These are phyloP conservation scores for Triticum turgidum DNA, from an alignment of 176 grass and related monocot genomes.

Conservation along the genomic window DNA sequence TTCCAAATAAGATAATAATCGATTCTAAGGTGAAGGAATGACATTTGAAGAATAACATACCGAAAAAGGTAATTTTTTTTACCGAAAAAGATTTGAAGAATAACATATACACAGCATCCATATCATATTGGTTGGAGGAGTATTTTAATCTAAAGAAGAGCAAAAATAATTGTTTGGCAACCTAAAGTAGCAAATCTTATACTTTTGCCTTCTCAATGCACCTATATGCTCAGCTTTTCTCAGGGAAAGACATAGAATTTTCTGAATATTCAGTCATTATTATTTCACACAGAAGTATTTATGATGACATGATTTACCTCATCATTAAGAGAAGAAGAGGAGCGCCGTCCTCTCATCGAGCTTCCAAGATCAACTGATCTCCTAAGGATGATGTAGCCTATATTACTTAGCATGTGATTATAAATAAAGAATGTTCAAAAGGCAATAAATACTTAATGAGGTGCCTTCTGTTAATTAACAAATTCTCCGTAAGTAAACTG, in stretches of 20 bases:
- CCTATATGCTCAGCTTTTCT: neutral
- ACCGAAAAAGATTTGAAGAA: neutral
- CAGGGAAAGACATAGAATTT: neutral
- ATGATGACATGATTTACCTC: slow-evolving; percentile 64
- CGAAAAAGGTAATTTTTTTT: too few relatives aligned
- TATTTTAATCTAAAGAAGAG: neutral
- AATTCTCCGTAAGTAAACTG: neutral
- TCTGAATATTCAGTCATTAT: slow-evolving; percentile 10
- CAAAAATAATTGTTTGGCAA: neutral
- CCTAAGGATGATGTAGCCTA: slow-evolving; percentile 54
- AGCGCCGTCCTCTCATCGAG: slow-evolving; percentile 55
- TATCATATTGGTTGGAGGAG: slow-evolving; percentile 28
- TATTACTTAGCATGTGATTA: slow-evolving; percentile 43
- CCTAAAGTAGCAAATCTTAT: neutral
- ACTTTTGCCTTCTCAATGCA: neutral
- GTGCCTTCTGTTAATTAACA: slow-evolving; percentile 16
- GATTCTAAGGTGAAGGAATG: slow-evolving; percentile 9
- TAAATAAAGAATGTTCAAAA: slow-evolving; percentile 26
- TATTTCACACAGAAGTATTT: slow-evolving; percentile 4
- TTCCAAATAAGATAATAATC: neutral
- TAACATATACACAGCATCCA: slow-evolving; percentile 19
- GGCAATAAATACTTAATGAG: slow-evolving; percentile 28
- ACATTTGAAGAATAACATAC: slow-evolving; percentile 14
- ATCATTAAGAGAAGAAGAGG: slow-evolving; percentile 68
- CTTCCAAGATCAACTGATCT: slow-evolving; percentile 91